Evolutionary conservation across 1,139 yeast genomes (phyloP).

Genomic region (Zygoascus meyerae): DNA sequence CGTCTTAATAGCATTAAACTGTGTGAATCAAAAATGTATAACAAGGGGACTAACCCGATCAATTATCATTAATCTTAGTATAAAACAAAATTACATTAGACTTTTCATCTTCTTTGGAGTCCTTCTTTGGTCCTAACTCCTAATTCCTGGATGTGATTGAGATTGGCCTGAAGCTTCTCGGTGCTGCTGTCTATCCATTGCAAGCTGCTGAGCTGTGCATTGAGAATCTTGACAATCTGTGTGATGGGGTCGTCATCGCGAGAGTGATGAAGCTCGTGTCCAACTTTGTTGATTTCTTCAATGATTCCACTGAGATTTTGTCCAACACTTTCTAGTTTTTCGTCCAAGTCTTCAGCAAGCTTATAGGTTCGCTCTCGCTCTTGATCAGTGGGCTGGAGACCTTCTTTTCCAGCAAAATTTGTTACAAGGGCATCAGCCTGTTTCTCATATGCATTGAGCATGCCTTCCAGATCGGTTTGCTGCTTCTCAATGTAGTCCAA

Average conservation of each 20-base stretch:
- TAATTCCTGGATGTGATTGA: conserved; percentile 37
- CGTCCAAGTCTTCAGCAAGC: conserved; percentile 81
- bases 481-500: conserved; percentile 82
- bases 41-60: not conserved
- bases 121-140: conserved; percentile 23
- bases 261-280: conserved; percentile 70
- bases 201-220: conserved; percentile 83
- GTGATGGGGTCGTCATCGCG: conserved; percentile 47
- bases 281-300: conserved; percentile 78
- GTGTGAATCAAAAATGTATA: not conserved
- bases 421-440: conserved; percentile 56
- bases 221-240: conserved; percentile 68
- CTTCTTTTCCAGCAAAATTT: conserved; percentile 32
- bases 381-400: conserved; percentile 54
- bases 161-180: conserved; percentile 57
- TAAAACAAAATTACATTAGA: not conserved
- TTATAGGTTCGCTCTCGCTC: conserved; percentile 87
- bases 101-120: not conserved
- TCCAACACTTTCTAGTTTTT: conserved; percentile 71
- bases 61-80: not conserved
- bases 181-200: conserved; percentile 81
- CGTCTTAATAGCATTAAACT: not conserved
- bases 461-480: conserved; percentile 81
- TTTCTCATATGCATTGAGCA: conserved; percentile 77
- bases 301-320: conserved; percentile 70